Conservation (phyloP, 352 stramenopile species). For the Globisporangium camurandrum region DNA sequence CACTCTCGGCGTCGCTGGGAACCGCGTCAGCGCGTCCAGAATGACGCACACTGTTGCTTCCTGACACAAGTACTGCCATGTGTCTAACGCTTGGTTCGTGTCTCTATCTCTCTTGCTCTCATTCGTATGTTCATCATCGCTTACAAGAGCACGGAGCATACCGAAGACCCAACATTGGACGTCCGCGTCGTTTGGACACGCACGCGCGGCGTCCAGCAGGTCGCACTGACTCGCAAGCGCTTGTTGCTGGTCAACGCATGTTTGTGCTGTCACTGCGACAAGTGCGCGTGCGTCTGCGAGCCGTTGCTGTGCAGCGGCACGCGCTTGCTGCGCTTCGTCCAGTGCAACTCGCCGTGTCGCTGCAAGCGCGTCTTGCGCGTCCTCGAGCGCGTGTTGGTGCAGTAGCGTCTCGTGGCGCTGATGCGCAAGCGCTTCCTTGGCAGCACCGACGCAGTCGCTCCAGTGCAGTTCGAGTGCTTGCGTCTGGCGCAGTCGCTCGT, state of each 20-base stretch:
- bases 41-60: neutral
- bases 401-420: conserved; percentile 14
- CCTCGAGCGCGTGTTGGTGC: conserved; percentile 15
- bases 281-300: neutral
- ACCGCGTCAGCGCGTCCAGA: neutral
- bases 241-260: neutral
- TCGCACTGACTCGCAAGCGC: conserved; percentile 20
- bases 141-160: conserved; percentile 7
- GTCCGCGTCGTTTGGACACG: conserved; percentile 22
- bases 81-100: neutral
- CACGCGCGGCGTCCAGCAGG: conserved; percentile 20
- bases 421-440: conserved; percentile 11
- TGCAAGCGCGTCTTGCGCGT: neutral
- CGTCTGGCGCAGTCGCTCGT: conserved; percentile 9
- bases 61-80: conserved; percentile 5
- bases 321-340: neutral
- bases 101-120: too few species aligned
- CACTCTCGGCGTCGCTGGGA: neutral
- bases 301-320: neutral
- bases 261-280: neutral
- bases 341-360: neutral
- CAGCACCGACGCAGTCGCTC: conserved; percentile 14
- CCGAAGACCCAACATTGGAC: conserved; percentile 24
- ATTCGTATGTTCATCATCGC: neutral
- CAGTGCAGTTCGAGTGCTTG: conserved; percentile 21